Percentiles rank a stretch among this genome's conserved stretches.
phyloP scores from a whole-genome alignment of 495 filamentous ascomycete genomes.

The Daldinia decipiens region DNA sequence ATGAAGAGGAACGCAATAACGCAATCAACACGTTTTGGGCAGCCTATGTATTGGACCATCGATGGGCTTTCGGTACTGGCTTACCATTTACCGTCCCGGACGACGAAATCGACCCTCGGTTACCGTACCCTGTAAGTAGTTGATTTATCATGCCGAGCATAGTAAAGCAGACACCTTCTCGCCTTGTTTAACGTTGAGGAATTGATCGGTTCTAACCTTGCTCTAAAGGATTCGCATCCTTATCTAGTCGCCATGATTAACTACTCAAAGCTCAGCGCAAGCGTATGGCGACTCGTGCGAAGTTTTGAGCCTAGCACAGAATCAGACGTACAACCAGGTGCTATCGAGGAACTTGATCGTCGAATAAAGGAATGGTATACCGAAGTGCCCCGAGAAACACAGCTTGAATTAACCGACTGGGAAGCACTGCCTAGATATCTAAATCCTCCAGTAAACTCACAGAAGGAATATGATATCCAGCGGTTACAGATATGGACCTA shows the following conservation, averaged over 20 bases:
- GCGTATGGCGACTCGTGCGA: constrained; percentile 78
- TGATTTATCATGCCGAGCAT: neutral
- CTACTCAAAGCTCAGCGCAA: constrained; percentile 79
- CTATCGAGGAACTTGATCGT: constrained; percentile 80
- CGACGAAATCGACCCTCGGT: constrained; percentile 79
- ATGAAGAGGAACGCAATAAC: constrained; percentile 69
- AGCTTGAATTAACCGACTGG: constrained; percentile 46
- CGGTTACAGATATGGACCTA: constrained; percentile 69
- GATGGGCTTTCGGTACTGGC: constrained; percentile 85
- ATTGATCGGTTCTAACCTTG: constrained; percentile 17
- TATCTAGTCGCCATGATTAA: constrained; percentile 82
- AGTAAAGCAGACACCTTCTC: neutral
- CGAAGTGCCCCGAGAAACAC: constrained; percentile 54
- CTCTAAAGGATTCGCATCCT: constrained; percentile 70
- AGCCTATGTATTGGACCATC: constrained; percentile 78
- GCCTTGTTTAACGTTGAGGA: neutral
- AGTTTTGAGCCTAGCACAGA: constrained; percentile 62
- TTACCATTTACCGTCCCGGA: constrained; percentile 85
- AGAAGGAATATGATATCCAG: constrained; percentile 62
- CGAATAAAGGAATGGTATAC: constrained; percentile 82
- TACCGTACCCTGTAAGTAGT: constrained; percentile 77
- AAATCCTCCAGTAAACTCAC: constrained; percentile 39
- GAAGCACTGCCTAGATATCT: constrained; percentile 46
- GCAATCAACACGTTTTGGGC: constrained; percentile 81
- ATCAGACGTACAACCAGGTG: constrained; percentile 64